Conservation (phyloP, 2,329 filamentous ascomycete species). For the Furcasterigmium sp. region DNA sequence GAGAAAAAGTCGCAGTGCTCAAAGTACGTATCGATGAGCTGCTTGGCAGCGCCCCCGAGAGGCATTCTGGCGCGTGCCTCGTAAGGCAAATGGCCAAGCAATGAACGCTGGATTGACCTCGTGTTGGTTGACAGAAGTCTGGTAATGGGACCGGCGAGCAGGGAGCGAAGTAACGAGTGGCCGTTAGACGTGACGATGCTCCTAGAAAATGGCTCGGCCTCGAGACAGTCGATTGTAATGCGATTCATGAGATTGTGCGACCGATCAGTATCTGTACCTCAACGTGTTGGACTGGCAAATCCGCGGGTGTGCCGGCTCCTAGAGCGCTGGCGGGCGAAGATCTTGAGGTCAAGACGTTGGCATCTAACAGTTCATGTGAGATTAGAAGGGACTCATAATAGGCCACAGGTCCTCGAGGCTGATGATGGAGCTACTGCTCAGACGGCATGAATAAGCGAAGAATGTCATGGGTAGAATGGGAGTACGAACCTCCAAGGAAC, state of each 20-base stretch:
- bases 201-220: not conserved
- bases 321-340: too few species aligned
- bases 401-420: slow-evolving; percentile 18
- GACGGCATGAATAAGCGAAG: not conserved
- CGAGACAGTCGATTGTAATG: not conserved
- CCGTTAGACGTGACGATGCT: slow-evolving; percentile 1
- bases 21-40: slow-evolving; percentile 17
- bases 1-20: slow-evolving; percentile 22
- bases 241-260: slow-evolving; percentile 2
- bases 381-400: too few species aligned
- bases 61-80: slow-evolving; percentile 9
- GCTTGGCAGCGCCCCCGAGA: slow-evolving; percentile 1
- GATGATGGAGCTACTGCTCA: slow-evolving; percentile 17
- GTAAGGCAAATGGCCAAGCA: slow-evolving; percentile 10
- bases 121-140: not conserved
- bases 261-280: too few species aligned
- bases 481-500: slow-evolving; percentile 9
- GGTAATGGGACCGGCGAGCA: slow-evolving; percentile 7
- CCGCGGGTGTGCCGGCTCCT: too few species aligned
- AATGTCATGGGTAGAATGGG: not conserved
- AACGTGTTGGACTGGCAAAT: too few species aligned
- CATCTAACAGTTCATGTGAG: too few species aligned
- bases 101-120: slow-evolving; percentile 5
- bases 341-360: too few species aligned
- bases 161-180: slow-evolving; percentile 5